phyloP scores from a whole-genome alignment of 2,329 filamentous ascomycete species.

The Neurospora crassa region DNA sequence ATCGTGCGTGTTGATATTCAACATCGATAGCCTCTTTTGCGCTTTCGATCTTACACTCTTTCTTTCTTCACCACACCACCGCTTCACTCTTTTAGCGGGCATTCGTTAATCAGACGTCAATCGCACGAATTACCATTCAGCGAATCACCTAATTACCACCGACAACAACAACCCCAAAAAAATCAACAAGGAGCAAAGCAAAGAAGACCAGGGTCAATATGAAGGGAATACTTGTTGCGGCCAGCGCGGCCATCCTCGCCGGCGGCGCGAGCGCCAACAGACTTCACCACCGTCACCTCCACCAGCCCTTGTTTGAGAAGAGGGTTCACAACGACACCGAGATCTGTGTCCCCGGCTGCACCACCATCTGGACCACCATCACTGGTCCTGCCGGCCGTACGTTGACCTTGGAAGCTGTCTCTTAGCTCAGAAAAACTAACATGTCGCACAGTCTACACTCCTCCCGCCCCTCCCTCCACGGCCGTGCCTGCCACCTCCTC shows the following conservation, averaged over 20 bases:
- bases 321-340: conserved; percentile 31
- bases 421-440: conserved; percentile 1
- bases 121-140: background rate
- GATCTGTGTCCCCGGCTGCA: conserved; percentile 54
- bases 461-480: conserved; percentile 20
- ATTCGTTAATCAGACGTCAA: conserved; percentile 45
- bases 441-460: conserved; percentile 15
- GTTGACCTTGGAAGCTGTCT: conserved; percentile 19
- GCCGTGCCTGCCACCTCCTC: conserved; percentile 17
- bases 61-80: conserved; percentile 40
- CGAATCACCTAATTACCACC: conserved; percentile 19
- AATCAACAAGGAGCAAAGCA: conserved; percentile 16
- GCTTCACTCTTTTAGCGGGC: conserved; percentile 88
- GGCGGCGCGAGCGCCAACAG: conserved; percentile 44
- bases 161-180: conserved; percentile 17
- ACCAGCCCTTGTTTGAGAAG: conserved; percentile 43
- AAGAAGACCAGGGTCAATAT: conserved; percentile 41
- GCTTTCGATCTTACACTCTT: conserved; percentile 43
- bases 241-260: conserved; percentile 47
- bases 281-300: conserved; percentile 52
- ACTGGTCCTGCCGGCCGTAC: conserved; percentile 58
- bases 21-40: conserved; percentile 34
- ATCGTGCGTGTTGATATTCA: conserved; percentile 42
- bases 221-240: conserved; percentile 63
- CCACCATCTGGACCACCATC: conserved; percentile 63